Evolutionary conservation across 768 basidiomycete species (phyloP), one percentile per base, ranked within the genome.

Genomic region (Ramaria sp.): DNA sequence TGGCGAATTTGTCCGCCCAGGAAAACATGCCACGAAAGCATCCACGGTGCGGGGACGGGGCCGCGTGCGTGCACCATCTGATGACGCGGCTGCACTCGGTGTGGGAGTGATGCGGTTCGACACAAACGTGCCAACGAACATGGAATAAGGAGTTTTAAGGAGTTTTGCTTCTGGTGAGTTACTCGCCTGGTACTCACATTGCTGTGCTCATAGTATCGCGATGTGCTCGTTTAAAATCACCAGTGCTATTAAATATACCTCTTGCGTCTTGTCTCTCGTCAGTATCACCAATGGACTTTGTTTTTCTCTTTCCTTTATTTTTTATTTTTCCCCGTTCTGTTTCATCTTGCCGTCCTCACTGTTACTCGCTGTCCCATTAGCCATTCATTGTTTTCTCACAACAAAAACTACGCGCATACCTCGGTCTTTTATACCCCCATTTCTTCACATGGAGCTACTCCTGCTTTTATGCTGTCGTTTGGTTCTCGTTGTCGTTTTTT

Each of bases 1-100:
- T 37, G 55, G 55, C 10, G 55, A 57, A 30, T 57, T 57, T 31
- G 55, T 57, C 6, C 55, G 55, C 10, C 55, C 55, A 3, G 55
- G 55, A 13, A 57, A 57, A n/a, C 46, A 57, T 47, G 19, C 33
- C 10, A n/a, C 34, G 13, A 57, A 34, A 39, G 19, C 22, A 15
- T 13, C 55, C 20, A 27, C 30, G 22, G 47, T 24, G 13, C 45
- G 48, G 30, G 37, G 42, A 19, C 27, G 27, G 10, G 27, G 20
- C 12, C 46, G 45, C 20, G 6, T 45, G 7, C 55, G 55, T 20
- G 33, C 11, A 33, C n/a, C 30, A n/a, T 30, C 31, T 7, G 55
- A 50, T 17, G 37, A 24, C 37, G 37, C 31, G 7, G 43, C 54
- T 17, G 15, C 19, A 19, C 27, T 43, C 37, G 55, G 55, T 31